These are phyloP conservation scores for Amaranthus cruentus DNA, from an alignment of 148 eudicot species.

Conservation along the genomic window DNA sequence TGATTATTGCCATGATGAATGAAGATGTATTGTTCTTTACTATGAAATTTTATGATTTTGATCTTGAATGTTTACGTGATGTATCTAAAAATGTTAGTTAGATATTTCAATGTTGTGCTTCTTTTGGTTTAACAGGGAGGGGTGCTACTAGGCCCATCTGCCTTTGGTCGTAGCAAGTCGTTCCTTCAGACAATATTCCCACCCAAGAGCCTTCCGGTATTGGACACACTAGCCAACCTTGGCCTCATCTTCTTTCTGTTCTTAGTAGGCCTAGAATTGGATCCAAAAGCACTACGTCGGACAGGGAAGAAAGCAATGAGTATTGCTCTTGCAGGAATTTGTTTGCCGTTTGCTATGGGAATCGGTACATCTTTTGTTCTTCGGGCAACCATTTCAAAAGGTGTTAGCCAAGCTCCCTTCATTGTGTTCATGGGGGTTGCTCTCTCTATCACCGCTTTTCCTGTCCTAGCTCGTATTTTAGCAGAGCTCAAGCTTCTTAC, in stretches of 20 bases:
- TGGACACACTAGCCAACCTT: constrained; percentile 74
- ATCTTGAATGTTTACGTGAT: background rate
- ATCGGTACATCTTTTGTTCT: constrained; percentile 66
- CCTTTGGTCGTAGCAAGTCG: constrained; percentile 53
- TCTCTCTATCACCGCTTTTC: constrained; percentile 78
- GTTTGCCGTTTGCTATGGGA: constrained; percentile 60
- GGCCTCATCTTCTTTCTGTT: constrained; percentile 85
- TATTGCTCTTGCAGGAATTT: constrained; percentile 76
- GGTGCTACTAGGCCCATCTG: constrained; percentile 76
- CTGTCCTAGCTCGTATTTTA: constrained; percentile 77
- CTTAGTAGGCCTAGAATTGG: constrained; percentile 73
- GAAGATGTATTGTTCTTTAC: background rate
- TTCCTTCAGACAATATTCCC: constrained; percentile 65
- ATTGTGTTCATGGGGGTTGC: constrained; percentile 91
- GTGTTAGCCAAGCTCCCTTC: constrained; percentile 56
- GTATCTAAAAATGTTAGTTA: background rate
- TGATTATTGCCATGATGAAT: background rate
- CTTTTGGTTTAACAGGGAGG: constrained; percentile 56
- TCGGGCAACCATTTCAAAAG: constrained; percentile 49
- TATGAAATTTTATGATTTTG: background rate
- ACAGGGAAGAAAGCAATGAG: constrained; percentile 66
- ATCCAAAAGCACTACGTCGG: constrained; percentile 48
- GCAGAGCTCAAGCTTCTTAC: constrained; percentile 84
- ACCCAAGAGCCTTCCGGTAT: constrained; percentile 53
- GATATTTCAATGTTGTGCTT: background rate